Base-by-base conservation (phyloP, 139 green algal species). In the Coccomyxa sp. region DNA sequence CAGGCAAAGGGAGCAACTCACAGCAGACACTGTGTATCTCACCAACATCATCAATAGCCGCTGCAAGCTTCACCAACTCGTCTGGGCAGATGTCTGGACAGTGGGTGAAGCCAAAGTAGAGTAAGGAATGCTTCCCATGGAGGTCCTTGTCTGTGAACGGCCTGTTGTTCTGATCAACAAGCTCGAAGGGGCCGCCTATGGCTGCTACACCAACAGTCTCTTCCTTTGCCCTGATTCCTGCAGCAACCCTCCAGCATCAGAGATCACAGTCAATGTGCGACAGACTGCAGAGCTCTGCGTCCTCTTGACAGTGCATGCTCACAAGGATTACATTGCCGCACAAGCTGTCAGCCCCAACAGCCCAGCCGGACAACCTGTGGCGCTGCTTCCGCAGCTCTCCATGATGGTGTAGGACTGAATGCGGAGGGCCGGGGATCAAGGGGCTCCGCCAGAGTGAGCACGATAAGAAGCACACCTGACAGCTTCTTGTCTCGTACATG, bases 41-140 rank as follows among this genome's bases (percentile, higher is more conserved):
- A 86, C 93, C 90, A 6, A 94, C 79, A 0, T 83, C 16, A 75
- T 93, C 81, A 10, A 95, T 73, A 0, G 91, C 89, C 50, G 88
- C 86, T 12, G 93, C 87, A 54, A 99, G 81, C 87, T 99, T 99
- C 73, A 98, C 91, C 64, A 99, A 87, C 86, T 99, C 96, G 70
- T 98, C 97, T 6, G 96, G 96, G 83, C 96, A 99, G 79, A 99
- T 97, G 89, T 99, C 96, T 12, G 96, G 96, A 85, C 96, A 99
- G 80, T 91, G 85, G 12, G 96, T 99, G 89, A 99, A 99, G 27
- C 96, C 96, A 88, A 99, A 99, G 83, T 99, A 99, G 0, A 99
- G 81, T 69, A 99, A 73, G 22, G 86, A 86, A 82, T 95, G 99
- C 35, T 93, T 80, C 34, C 96, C 96, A 24, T 87, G 82, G 31